A percentile compares a stretch with the other conserved stretches of the same genome.
Evolutionary conservation across 2,329 filamentous ascomycete genomes (phyloP).

Genomic region (Aspergillus arachidicola): DNA sequence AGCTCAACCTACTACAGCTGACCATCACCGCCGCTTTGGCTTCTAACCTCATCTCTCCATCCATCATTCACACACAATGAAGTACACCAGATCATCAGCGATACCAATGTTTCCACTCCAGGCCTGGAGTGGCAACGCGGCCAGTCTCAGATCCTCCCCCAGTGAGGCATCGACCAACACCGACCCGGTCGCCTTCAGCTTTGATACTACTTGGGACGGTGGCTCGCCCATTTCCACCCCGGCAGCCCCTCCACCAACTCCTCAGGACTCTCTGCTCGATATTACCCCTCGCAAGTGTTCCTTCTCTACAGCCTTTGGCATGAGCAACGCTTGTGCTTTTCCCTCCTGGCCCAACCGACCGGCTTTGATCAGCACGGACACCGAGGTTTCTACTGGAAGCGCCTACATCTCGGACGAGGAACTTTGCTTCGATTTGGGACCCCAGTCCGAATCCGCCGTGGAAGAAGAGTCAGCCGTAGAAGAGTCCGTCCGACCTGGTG

Average conservation of each 20-base stretch:
- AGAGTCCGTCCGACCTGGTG: constrained; percentile 21
- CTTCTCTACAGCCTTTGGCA: constrained; percentile 41
- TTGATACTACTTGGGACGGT: constrained; percentile 24
- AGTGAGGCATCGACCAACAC: constrained; percentile 25
- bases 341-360: constrained; percentile 48
- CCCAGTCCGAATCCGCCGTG: constrained; percentile 27
- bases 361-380: constrained; percentile 37
- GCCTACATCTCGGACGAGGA: constrained; percentile 49
- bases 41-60: constrained; percentile 1
- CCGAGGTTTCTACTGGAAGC: constrained; percentile 34
- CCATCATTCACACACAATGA: constrained; percentile 8
- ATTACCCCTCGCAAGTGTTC: constrained; percentile 46
- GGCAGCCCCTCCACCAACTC: constrained; percentile 43
- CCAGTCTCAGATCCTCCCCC: constrained; percentile 25
- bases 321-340: constrained; percentile 46
- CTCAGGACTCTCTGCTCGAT: constrained; percentile 41
- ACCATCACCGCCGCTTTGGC: not conserved
- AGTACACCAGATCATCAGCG: constrained; percentile 7
- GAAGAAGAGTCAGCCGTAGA: constrained; percentile 32
- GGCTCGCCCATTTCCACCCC: constrained; percentile 32
- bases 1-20: not conserved
- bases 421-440: constrained; percentile 37
- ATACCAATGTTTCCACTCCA: constrained; percentile 25
- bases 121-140: constrained; percentile 24
- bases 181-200: constrained; percentile 27